Evolutionary conservation across 495 filamentous ascomycete genomes (phyloP), one percentile per base, ranked within the genome.

Genomic region (Haplographium delicatum): DNA sequence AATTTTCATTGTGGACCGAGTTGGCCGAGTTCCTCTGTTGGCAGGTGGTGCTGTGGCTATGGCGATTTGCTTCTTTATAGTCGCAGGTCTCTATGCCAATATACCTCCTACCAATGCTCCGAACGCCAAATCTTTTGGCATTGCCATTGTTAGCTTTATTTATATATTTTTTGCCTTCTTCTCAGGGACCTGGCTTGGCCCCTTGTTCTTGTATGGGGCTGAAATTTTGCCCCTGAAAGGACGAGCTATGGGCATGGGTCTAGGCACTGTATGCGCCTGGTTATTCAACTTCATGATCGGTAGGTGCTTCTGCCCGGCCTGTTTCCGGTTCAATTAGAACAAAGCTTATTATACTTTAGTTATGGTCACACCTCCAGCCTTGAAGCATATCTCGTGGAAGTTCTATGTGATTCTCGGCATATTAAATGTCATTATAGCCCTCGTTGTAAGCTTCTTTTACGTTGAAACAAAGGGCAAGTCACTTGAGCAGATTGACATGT

Each of bases 381-480:
- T 88, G 60, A 62, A 78, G 44, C 77, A 70, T 37, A 88, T 88
- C 55, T 63, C 65, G n/a, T 88, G 83, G 59, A 68, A 76, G 63
- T 87, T 83, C 2, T 90, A 89, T 60, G 83, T 88, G 59, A 84
- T 88, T 60, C 89, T 89, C 60, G 86, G 85, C 9, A 80, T 82
- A 53, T 83, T 85, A 58, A 89, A 89, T 63, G 78, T 78, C 39
- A 72, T 76, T 59, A 86, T 86, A 58, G 69, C 86, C 37, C 80
- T 81, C 0, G 68, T 77, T 4, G 73, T 84, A 37, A 86, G 81
- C 65, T 82, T 83, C 71, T 83, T 87, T 74, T 86, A 82, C 60
- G 83, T 83, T 0, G 84, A 88, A 62, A 89, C 85, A 2, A 78
- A 80, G 13, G 79, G 78, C 59, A 79, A 83, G 22, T 81, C 79